phyloP scores from a whole-genome alignment of 768 basidiomycete species.

The Tylopilus subfusipes region DNA sequence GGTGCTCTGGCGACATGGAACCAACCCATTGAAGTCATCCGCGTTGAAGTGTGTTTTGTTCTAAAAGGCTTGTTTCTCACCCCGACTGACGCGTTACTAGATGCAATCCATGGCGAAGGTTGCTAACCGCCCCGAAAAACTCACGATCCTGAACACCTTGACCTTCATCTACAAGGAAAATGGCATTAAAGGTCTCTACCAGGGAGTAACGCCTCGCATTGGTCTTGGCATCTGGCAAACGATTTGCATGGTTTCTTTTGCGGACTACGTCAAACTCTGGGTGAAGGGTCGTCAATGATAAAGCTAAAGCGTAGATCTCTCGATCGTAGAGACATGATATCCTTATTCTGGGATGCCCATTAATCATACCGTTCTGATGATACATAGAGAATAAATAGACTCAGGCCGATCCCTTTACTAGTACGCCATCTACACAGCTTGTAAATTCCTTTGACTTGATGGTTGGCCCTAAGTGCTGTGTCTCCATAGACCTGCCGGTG shows the following conservation, averaged over 20 bases:
- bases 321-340: slow-evolving; percentile 24
- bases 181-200: slow-evolving; percentile 93
- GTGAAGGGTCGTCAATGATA: slow-evolving; percentile 43
- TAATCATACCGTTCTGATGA: slow-evolving; percentile 13
- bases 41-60: slow-evolving; percentile 70
- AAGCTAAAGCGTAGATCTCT: slow-evolving; percentile 1
- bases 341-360: slow-evolving; percentile 12
- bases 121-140: slow-evolving; percentile 82
- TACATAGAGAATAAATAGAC: background rate
- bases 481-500: background rate
- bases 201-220: slow-evolving; percentile 96
- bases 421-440: too few relatives aligned
- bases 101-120: slow-evolving; percentile 99
- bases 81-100: slow-evolving; percentile 37
- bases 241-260: slow-evolving; percentile 98
- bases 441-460: too few relatives aligned
- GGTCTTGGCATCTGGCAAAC: slow-evolving; percentile 97
- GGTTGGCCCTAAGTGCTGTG: background rate
- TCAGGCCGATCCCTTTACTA: too few relatives aligned
- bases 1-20: slow-evolving; percentile 99
- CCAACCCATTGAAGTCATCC: slow-evolving; percentile 96
- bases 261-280: slow-evolving; percentile 92
- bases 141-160: slow-evolving; percentile 89
- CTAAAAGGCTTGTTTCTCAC: background rate
- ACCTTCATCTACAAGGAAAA: slow-evolving; percentile 96